phyloP scores from a whole-genome alignment of 345 rosid genomes.

The Salix koriyanagi region DNA sequence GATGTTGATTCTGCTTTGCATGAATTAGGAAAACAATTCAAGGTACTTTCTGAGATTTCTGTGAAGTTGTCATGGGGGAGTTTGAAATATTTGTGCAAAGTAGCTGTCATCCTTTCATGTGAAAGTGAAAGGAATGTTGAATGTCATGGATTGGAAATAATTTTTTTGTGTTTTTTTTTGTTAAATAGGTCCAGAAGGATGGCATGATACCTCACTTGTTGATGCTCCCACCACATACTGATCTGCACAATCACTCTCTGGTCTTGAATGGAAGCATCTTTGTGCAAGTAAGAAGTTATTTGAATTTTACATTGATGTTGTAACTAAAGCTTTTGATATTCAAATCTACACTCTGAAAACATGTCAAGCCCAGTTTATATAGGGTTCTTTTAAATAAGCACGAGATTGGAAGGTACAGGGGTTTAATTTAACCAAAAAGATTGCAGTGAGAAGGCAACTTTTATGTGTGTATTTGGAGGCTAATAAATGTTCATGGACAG shows the following conservation, averaged over 20 bases:
- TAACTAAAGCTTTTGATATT: neutral
- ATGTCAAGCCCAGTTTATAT: neutral
- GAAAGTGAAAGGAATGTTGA: neutral
- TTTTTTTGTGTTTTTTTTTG: constrained; percentile 6
- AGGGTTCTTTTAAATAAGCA: neutral
- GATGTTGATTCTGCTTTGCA: constrained; percentile 55
- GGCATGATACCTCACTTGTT: constrained; percentile 65
- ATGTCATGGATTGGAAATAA: neutral
- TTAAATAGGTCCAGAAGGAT: constrained; percentile 68
- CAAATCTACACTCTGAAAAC: neutral
- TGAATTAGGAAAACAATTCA: constrained; percentile 53
- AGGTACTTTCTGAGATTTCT: constrained; percentile 37
- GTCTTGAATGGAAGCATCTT: constrained; percentile 67
- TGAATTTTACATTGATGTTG: neutral
- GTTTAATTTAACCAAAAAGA: neutral
- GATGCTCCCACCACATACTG: constrained; percentile 68
- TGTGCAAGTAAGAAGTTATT: constrained; percentile 53
- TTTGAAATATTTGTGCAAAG: neutral
- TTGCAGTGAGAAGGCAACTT: neutral
- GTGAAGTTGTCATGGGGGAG: constrained; percentile 3
- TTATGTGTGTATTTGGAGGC: neutral
- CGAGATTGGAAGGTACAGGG: neutral
- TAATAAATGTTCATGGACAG: neutral
- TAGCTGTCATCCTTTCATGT: neutral
- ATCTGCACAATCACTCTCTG: constrained; percentile 82